Evolutionary conservation across 2,329 filamentous ascomycete species (phyloP).

Genomic region (Calonectria henricotiae): DNA sequence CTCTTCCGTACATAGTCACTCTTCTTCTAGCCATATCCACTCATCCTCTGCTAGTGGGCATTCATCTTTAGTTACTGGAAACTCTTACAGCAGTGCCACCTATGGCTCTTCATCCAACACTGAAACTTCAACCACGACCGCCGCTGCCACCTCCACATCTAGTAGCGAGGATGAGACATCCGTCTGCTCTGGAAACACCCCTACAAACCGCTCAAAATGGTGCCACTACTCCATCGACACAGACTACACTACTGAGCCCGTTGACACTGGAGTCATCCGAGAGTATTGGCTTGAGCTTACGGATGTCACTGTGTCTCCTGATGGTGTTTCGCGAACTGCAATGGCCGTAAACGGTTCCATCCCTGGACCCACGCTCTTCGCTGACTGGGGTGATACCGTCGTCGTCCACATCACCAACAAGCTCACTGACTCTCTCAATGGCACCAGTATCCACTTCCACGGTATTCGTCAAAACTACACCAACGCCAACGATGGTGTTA

Average conservation of each 20-base stretch:
- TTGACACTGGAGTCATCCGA: slow-evolving; percentile 67
- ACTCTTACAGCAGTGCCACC: neutral
- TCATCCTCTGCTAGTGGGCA: neutral
- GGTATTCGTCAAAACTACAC: slow-evolving; percentile 72
- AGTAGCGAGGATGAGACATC: neutral
- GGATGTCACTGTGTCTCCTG: slow-evolving; percentile 61
- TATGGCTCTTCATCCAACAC: neutral
- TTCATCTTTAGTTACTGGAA: neutral
- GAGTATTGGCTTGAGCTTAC: slow-evolving; percentile 66
- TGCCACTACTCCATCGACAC: slow-evolving; percentile 67
- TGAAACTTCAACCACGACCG: neutral
- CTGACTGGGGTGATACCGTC: slow-evolving; percentile 68
- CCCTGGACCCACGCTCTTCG: slow-evolving; percentile 73
- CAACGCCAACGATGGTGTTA: slow-evolving; percentile 73
- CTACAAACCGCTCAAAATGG: slow-evolving; percentile 59
- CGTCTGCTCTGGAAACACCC: slow-evolving; percentile 47
- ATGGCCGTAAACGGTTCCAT: slow-evolving; percentile 71
- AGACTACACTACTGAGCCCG: slow-evolving; percentile 61
- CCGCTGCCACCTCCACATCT: slow-evolving; percentile 16
- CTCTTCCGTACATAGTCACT: neutral
- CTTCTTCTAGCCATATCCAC: neutral
- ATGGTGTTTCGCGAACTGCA: slow-evolving; percentile 62
- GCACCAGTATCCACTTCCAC: slow-evolving; percentile 76
- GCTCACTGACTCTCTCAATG: slow-evolving; percentile 63
- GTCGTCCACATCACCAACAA: slow-evolving; percentile 71